Conservation (phyloP, 176 grass and related monocot genomes). For the Secale cereale region DNA sequence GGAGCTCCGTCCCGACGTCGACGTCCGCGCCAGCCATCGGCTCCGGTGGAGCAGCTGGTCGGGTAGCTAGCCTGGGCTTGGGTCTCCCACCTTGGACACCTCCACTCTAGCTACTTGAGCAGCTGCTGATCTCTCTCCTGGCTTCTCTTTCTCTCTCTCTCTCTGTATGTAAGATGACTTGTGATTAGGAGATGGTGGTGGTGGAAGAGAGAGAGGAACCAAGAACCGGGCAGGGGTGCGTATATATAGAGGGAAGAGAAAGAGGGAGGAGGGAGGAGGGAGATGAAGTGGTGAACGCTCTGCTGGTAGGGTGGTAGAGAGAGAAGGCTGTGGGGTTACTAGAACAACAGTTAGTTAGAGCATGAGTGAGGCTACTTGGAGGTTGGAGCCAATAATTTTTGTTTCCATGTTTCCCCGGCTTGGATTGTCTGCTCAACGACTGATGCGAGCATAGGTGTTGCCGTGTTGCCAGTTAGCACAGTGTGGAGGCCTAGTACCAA, state of each 20-base stretch:
- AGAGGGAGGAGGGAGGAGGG: not conserved
- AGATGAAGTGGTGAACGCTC: constrained; percentile 27
- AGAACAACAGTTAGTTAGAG: constrained; percentile 37
- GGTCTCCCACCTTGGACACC: not conserved
- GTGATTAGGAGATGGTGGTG: constrained; percentile 19
- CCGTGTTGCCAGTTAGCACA: not conserved
- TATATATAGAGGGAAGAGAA: constrained; percentile 30
- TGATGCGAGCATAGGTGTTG: constrained; percentile 8
- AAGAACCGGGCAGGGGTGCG: constrained; percentile 16
- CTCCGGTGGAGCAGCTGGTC: constrained; percentile 36
- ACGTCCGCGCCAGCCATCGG: constrained; percentile 59
- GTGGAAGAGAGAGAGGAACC: constrained; percentile 45
- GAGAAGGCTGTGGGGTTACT: constrained; percentile 19
- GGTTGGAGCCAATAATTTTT: constrained; percentile 47
- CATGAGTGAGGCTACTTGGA: constrained; percentile 42
- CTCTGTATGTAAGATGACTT: not conserved
- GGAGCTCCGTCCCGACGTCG: constrained; percentile 86
- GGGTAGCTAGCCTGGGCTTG: constrained; percentile 16
- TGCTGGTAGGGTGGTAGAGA: constrained; percentile 30
- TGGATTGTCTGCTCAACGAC: constrained; percentile 36
- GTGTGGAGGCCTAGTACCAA: not conserved
- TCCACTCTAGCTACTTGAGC: constrained; percentile 1
- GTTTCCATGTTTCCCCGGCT: constrained; percentile 37
- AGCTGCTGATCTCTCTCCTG: not conserved
- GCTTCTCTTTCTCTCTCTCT: constrained; percentile 1